Conservation (phyloP, 2,329 filamentous ascomycete species). For the Stachybotrys elegans region DNA sequence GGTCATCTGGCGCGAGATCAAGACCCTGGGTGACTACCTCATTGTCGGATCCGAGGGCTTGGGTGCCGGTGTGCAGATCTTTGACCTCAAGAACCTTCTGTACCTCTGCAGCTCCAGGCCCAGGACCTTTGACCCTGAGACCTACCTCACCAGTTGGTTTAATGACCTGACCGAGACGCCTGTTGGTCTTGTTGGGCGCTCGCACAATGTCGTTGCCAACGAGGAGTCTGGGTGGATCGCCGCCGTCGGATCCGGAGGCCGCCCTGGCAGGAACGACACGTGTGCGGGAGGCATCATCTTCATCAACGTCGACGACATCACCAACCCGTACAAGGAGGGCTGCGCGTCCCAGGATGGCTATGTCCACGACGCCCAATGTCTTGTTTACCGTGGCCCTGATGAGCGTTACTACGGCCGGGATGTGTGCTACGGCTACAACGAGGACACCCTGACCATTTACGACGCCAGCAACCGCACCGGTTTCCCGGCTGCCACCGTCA, state of each 20-base stretch:
- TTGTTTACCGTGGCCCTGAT: constrained; percentile 3
- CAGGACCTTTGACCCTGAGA: constrained; percentile 24
- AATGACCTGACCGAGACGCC: constrained; percentile 30
- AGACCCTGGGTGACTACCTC: constrained; percentile 29
- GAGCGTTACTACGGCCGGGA: constrained; percentile 2
- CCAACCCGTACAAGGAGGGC: constrained; percentile 46
- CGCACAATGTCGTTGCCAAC: constrained; percentile 47
- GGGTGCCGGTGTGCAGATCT: constrained; percentile 57
- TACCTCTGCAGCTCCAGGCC: constrained; percentile 35
- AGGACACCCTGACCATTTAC: constrained; percentile 10
- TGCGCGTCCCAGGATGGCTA: constrained; percentile 24
- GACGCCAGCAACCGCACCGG: constrained; percentile 41
- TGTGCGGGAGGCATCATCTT: constrained; percentile 51
- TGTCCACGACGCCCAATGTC: constrained; percentile 2
- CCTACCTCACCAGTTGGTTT: too few species aligned
- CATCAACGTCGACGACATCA: constrained; percentile 51
- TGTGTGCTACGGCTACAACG: constrained; percentile 4
- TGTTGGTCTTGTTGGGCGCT: constrained; percentile 31
- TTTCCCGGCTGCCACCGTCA: constrained; percentile 30
- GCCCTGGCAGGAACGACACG: constrained; percentile 28
- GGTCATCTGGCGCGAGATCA: constrained; percentile 36
- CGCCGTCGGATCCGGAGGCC: constrained; percentile 33
- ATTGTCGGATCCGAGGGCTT: constrained; percentile 39
- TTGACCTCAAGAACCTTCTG: constrained; percentile 53
- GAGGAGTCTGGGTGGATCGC: constrained; percentile 43